These are phyloP conservation scores for Cymbopogon citratus DNA, from an alignment of 176 grass and related monocot genomes.

Conservation along the genomic window DNA sequence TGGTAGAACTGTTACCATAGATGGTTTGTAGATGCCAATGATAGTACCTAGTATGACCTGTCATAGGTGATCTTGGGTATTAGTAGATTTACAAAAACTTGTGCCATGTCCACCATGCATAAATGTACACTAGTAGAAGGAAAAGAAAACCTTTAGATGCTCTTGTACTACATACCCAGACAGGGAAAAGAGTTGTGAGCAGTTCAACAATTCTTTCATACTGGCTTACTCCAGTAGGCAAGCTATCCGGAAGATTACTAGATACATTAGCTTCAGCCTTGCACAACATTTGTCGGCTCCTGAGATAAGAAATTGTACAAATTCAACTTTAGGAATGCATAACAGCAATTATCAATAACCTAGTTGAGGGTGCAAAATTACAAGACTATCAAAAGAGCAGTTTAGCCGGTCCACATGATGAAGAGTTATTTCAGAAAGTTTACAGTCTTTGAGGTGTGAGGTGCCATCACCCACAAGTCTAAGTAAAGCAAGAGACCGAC, in stretches of 20 bases:
- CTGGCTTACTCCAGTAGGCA: conserved; percentile 41
- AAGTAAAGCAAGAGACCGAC: background rate
- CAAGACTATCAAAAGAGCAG: conserved; percentile 7
- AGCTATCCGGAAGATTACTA: conserved; percentile 57
- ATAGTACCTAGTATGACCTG: conserved; percentile 92
- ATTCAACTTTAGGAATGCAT: background rate
- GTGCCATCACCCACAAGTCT: background rate
- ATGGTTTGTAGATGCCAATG: conserved; percentile 92
- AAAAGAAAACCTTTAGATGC: conserved; percentile 27
- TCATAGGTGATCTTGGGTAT: conserved; percentile 8
- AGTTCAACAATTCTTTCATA: conserved; percentile 86
- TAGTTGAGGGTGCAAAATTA: background rate
- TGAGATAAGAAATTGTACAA: conserved; percentile 31
- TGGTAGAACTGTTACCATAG: conserved; percentile 52
- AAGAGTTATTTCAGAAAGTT: background rate
- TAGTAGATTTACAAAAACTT: conserved; percentile 25
- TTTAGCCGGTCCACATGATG: background rate
- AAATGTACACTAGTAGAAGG: conserved; percentile 5
- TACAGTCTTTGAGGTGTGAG: background rate
- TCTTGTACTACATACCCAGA: conserved; percentile 63
- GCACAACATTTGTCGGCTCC: conserved; percentile 63
- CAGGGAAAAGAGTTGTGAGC: conserved; percentile 93
- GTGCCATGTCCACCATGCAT: background rate
- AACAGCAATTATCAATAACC: conserved; percentile 10
- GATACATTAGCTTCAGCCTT: conserved; percentile 80